Evolutionary conservation across 164 flowering plant genomes (phyloP).

Genomic region (Stephania japonica): DNA sequence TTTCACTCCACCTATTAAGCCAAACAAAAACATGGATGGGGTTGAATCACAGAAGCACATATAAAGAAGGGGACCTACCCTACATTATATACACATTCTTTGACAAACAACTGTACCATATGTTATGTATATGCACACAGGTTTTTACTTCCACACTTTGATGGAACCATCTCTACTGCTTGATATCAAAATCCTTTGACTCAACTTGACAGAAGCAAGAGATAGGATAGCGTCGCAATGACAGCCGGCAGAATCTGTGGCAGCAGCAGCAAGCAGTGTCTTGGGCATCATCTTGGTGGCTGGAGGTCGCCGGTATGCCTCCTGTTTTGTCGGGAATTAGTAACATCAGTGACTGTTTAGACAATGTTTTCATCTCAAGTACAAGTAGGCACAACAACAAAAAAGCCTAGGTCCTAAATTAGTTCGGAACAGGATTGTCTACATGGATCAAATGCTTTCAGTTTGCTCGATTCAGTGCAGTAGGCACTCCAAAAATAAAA

Average conservation of each 20-base stretch:
- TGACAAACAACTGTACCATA: constrained; percentile 5
- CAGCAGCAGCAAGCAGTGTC: constrained; percentile 76
- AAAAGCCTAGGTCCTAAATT: too few species aligned
- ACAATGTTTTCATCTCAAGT: neutral
- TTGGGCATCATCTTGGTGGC: constrained; percentile 59
- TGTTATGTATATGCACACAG: constrained; percentile 5
- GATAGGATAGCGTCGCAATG: constrained; percentile 83
- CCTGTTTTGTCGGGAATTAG: constrained; percentile 39
- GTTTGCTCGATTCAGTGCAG: too few species aligned
- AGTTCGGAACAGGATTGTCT: too few species aligned
- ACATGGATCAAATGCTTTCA: too few species aligned
- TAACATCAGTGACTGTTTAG: neutral
- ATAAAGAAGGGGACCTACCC: neutral
- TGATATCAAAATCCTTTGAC: constrained; percentile 83
- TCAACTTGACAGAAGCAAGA: constrained; percentile 80
- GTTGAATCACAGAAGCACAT: neutral
- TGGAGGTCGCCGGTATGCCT: constrained; percentile 51
- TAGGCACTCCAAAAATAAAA: too few species aligned
- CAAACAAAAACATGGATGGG: neutral
- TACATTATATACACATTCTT: constrained; percentile 1
- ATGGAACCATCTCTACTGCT: constrained; percentile 96
- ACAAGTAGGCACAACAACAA: neutral
- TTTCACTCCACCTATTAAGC: neutral
- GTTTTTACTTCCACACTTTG: constrained; percentile 86
- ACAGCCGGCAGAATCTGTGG: constrained; percentile 85